Percentiles rank a stretch among this genome's conserved stretches.
phyloP scores from a whole-genome alignment of 768 basidiomycete genomes.

The Cyathus striatus region DNA sequence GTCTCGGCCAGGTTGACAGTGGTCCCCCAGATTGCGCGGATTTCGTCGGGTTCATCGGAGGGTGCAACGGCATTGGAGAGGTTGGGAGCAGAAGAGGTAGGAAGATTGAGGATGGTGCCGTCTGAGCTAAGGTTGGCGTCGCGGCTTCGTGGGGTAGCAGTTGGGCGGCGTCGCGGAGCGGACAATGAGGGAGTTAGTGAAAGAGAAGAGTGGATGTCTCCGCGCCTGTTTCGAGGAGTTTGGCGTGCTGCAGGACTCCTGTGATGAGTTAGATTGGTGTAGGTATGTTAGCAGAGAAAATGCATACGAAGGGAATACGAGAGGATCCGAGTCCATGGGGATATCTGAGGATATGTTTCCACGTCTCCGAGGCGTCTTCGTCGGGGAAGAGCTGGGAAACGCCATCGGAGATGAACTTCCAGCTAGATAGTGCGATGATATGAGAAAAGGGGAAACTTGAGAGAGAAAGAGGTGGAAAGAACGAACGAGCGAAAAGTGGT shows the following conservation, averaged over 20 bases:
- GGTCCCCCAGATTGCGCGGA: slow-evolving; percentile 96
- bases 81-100: slow-evolving; percentile 46
- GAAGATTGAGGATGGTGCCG: slow-evolving; percentile 49
- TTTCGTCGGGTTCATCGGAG: slow-evolving; percentile 75
- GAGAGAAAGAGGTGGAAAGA: no score
- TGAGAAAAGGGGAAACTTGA: no score
- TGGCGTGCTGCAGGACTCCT: slow-evolving; percentile 49
- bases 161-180: slow-evolving; percentile 30
- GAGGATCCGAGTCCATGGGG: slow-evolving; percentile 56
- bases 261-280: not conserved
- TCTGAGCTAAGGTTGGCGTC: slow-evolving; percentile 51
- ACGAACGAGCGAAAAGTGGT: slow-evolving; percentile 47
- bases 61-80: slow-evolving; percentile 59
- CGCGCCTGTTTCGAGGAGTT: slow-evolving; percentile 73
- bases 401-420: slow-evolving; percentile 61
- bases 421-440: no score
- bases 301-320: slow-evolving; percentile 66
- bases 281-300: not conserved
- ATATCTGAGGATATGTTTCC: slow-evolving; percentile 25
- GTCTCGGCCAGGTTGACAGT: slow-evolving; percentile 89
- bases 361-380: slow-evolving; percentile 39
- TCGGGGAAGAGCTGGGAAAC: slow-evolving; percentile 61
- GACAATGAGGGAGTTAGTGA: slow-evolving; percentile 46
- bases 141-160: slow-evolving; percentile 15
- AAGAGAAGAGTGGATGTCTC: slow-evolving; percentile 87